A percentile compares a stretch with the other conserved stretches of the same genome.
These are phyloP conservation scores for Beta corolliflora DNA, from an alignment of 179 eudicot genomes.

Conservation along the genomic window DNA sequence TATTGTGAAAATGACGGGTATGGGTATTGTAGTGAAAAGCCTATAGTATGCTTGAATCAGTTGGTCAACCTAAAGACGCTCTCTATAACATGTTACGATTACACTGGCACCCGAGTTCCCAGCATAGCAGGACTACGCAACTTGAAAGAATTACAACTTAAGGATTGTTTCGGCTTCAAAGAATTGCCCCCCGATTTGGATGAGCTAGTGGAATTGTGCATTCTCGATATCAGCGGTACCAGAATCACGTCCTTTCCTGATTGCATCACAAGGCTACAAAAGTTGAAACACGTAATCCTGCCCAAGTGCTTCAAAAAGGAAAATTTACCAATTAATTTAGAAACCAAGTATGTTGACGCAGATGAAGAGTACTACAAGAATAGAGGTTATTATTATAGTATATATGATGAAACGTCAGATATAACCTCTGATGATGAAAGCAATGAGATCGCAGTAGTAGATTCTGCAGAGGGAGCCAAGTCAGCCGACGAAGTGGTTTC, in stretches of 20 bases:
- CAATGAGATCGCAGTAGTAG: neutral
- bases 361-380: neutral
- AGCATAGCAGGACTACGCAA: neutral
- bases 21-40: too few relatives aligned
- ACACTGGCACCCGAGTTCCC: neutral
- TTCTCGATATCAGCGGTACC: slow-evolving; percentile 9
- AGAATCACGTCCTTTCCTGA: neutral
- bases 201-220: neutral
- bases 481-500: neutral
- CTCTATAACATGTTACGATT: neutral
- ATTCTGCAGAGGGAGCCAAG: neutral
- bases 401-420: neutral
- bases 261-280: neutral
- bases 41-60: neutral
- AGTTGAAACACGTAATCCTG: neutral
- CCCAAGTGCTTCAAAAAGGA: neutral
- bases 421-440: neutral
- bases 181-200: neutral
- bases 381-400: neutral
- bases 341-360: too few relatives aligned
- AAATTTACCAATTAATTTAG: neutral
- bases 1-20: neutral
- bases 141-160: slow-evolving; percentile 1
- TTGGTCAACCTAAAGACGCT: slow-evolving; percentile 2
- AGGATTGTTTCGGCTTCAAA: neutral